Evolutionary conservation across 164 flowering plant species (phyloP).

Genomic region (Vitis vinifera): ASM3070453v1 NC_081812.1:14203501-14204000

Average conservation of each 20-base stretch:
- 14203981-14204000: slow-evolving; percentile 88
- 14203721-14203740: slow-evolving; percentile 41
- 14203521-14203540: slow-evolving; percentile 12
- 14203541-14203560: slow-evolving; percentile 24
- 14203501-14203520: slow-evolving; percentile 14
- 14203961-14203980: slow-evolving; percentile 92
- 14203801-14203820: slow-evolving; percentile 54
- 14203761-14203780: slow-evolving; percentile 45
- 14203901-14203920: slow-evolving; percentile 88
- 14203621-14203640: slow-evolving; percentile 22
- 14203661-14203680: slow-evolving; percentile 13
- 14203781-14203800: slow-evolving; percentile 40
- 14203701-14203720: slow-evolving; percentile 6
- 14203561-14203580: slow-evolving; percentile 30
- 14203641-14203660: slow-evolving; percentile 15
- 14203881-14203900: slow-evolving; percentile 81
- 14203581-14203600: slow-evolving; percentile 15
- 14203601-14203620: slow-evolving; percentile 5
- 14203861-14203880: slow-evolving; percentile 92
- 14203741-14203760: slow-evolving; percentile 42
- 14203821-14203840: slow-evolving; percentile 69
- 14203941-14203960: slow-evolving; percentile 89
- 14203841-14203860: slow-evolving; percentile 85
- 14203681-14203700: slow-evolving; percentile 12
- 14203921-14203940: slow-evolving; percentile 90